A percentile compares a stretch with the other conserved stretches of the same genome.
phyloP scores from a whole-genome alignment of 2,329 filamentous ascomycete genomes.

The Fusarium sp. region DNA sequence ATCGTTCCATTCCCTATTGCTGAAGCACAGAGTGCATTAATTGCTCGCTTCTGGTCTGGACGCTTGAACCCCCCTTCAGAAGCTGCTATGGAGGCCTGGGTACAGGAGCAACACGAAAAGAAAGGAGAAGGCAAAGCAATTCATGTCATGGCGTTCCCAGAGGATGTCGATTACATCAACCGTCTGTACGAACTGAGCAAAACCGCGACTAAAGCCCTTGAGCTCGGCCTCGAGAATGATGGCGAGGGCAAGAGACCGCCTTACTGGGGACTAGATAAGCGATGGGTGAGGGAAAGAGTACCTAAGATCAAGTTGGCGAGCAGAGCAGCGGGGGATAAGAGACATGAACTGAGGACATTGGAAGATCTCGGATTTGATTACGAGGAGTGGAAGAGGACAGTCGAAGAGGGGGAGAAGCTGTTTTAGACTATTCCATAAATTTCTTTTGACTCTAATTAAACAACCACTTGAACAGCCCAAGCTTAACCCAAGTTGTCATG shows the following conservation, averaged over 20 bases:
- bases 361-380: slow-evolving; percentile 56
- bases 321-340: slow-evolving; percentile 50
- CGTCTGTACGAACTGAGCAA: slow-evolving; percentile 62
- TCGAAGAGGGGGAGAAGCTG: slow-evolving; percentile 33
- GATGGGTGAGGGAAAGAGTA: slow-evolving; percentile 55
- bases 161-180: slow-evolving; percentile 72
- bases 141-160: slow-evolving; percentile 60
- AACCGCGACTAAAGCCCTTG: slow-evolving; percentile 47
- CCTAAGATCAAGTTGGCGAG: slow-evolving; percentile 57
- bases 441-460: background rate
- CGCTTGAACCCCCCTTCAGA: slow-evolving; percentile 66
- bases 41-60: slow-evolving; percentile 75
- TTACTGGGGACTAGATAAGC: slow-evolving; percentile 55
- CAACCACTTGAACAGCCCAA: background rate
- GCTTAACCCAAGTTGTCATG: background rate
- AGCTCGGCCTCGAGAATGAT: slow-evolving; percentile 51
- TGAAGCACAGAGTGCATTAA: slow-evolving; percentile 74
- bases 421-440: slow-evolving; percentile 1
- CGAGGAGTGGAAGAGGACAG: slow-evolving; percentile 45
- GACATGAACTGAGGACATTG: slow-evolving; percentile 50
- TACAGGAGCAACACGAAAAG: slow-evolving; percentile 61
- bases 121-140: slow-evolving; percentile 58
- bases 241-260: slow-evolving; percentile 54
- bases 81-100: slow-evolving; percentile 71
- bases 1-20: slow-evolving; percentile 79